Evolutionary conservation across 1,284 basidiomycete species (phyloP), one percentile per base, ranked within the genome.

Genomic region (Athelia sp.): DNA sequence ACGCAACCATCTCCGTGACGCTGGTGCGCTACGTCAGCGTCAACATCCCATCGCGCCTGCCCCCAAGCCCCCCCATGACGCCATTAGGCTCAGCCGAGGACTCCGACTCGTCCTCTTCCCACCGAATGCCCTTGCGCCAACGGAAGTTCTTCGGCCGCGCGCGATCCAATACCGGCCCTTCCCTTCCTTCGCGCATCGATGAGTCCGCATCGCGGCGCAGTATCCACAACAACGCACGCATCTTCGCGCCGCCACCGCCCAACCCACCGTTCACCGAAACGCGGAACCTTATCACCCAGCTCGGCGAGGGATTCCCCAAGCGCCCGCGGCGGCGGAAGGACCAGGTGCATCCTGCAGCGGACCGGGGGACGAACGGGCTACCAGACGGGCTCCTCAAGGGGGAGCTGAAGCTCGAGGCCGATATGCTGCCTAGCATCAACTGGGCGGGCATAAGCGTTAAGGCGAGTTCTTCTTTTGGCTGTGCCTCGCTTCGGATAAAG

Each of bases 311-410:
- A 2, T 87, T 87, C 54, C 81, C 82, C 15, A 87, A 87, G 54
- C 76, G 83, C 15, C 81, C 83, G 4, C 71, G 81, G 40, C 68
- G 69, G 43, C 67, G 69, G 10, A 59, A 61, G 40, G 61, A 63
- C 31, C 61, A 59, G 35, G 50, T 58, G 26, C 52, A 56, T 13
- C 79, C 81, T 56, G 77, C 78, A 9, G 69, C 77, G 2, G 52
- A 79, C 35, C 74, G 75, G 34, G 63, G 67, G 1, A 68, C 76
- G 38, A 64, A 67, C 11, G 58, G 71, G 4, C 66, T 85, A 26
- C 84, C 84, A 0, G 83, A 87, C 58, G 85, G 84, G 6, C 68
- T 87, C 11, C 78, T 75, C 58, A 84, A 82, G 56, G 75, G 75
- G 35, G 76, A 74, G 49, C 67, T 87, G 31, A 61, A 68, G 35